These are phyloP conservation scores for Incumbomyces delicatus DNA, from an alignment of 2,329 filamentous ascomycete genomes.

Conservation along the genomic window DNA sequence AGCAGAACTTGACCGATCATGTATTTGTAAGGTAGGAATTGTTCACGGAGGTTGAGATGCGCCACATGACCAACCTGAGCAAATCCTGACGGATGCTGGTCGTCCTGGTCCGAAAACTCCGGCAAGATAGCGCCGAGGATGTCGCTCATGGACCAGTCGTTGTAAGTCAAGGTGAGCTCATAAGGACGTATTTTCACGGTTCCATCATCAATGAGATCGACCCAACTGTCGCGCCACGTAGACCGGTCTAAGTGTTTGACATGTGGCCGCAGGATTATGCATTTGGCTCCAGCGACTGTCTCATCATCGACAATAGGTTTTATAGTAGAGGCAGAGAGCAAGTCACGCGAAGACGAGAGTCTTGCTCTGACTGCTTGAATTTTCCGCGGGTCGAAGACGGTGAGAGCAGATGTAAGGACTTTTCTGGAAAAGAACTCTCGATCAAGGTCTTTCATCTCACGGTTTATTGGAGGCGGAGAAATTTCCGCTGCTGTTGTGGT, in stretches of 20 bases:
- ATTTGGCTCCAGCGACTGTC: constrained; percentile 25
- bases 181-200: constrained; percentile 66
- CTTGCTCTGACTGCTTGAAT: constrained; percentile 62
- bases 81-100: constrained; percentile 77
- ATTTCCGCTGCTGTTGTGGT: constrained; percentile 31
- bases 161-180: constrained; percentile 66
- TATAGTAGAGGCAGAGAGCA: constrained; percentile 56
- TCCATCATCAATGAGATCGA: constrained; percentile 56
- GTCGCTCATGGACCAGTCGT: constrained; percentile 78
- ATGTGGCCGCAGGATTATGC: constrained; percentile 30
- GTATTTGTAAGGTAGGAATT: constrained; percentile 75
- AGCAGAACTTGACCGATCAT: constrained; percentile 75
- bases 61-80: constrained; percentile 84
- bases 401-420: constrained; percentile 66
- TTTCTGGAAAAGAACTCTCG: constrained; percentile 71
- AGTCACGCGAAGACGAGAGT: constrained; percentile 55
- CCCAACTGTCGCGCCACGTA: constrained; percentile 66
- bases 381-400: constrained; percentile 63
- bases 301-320: constrained; percentile 49
- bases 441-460: constrained; percentile 71
- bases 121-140: constrained; percentile 75
- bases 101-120: constrained; percentile 54
- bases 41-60: constrained; percentile 78
- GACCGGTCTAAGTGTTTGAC: constrained; percentile 42
- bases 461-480: constrained; percentile 73